Conservation (phyloP, 352 stramenopile species). For the Phytophthora tubulina region DNA sequence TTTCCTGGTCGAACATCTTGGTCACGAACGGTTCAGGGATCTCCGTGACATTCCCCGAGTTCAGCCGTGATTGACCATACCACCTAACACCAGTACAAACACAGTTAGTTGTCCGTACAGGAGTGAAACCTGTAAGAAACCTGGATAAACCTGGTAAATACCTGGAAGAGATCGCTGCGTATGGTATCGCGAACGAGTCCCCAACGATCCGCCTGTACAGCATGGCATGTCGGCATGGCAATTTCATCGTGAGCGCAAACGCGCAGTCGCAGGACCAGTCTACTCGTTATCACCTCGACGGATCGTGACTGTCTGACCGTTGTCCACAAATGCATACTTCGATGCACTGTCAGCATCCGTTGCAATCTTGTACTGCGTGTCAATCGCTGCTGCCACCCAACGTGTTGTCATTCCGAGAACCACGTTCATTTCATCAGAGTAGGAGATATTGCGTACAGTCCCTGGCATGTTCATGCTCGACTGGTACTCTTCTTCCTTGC, state of each 20-base stretch:
- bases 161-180: neutral
- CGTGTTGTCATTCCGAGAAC: constrained; percentile 9
- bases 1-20: neutral
- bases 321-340: too few species aligned
- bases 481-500: neutral
- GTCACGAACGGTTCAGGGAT: neutral
- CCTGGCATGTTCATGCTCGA: neutral
- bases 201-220: constrained; percentile 1
- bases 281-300: neutral
- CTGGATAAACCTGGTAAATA: neutral
- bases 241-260: constrained; percentile 14
- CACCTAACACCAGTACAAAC: neutral
- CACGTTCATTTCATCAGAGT: constrained; percentile 7
- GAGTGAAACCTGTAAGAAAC: neutral
- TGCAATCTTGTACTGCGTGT: constrained; percentile 1
- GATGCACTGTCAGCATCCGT: neutral
- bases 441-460: neutral
- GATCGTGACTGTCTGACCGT: neutral
- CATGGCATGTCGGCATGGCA: constrained; percentile 14
- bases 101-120: too few species aligned
- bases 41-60: neutral
- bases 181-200: constrained; percentile 19
- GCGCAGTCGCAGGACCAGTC: constrained; percentile 3
- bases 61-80: neutral
- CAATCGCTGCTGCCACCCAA: neutral